phyloP scores from a whole-genome alignment of 495 filamentous ascomycete species.

The Neurospora hispaniola region DNA sequence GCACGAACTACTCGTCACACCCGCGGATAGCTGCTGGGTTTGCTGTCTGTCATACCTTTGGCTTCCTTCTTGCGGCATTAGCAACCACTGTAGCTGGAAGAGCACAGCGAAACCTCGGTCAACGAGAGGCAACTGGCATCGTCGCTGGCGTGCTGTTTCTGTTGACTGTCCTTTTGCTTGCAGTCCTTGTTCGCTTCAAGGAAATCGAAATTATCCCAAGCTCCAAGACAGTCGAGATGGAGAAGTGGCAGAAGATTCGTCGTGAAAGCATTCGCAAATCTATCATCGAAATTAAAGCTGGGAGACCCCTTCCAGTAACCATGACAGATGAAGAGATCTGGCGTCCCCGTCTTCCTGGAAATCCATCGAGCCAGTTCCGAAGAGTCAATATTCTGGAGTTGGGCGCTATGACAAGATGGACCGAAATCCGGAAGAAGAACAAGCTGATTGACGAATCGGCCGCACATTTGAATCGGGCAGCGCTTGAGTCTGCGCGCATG shows the following conservation, averaged over 20 bases:
- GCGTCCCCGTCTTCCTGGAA: conserved; percentile 57
- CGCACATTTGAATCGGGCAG: conserved; percentile 30
- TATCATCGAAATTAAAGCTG: background rate
- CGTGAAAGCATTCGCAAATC: conserved; percentile 24
- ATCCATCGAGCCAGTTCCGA: conserved; percentile 52
- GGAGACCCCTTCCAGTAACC: conserved; percentile 15
- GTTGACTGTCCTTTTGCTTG: conserved; percentile 50
- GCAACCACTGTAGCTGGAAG: conserved; percentile 53
- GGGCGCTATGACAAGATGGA: conserved; percentile 53
- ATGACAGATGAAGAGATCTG: conserved; percentile 47
- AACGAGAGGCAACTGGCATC: conserved; percentile 51
- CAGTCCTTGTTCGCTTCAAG: conserved; percentile 50
- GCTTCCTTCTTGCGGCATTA: conserved; percentile 53
- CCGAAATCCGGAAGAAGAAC: conserved; percentile 59
- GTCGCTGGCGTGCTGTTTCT: conserved; percentile 51
- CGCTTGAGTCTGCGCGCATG: conserved; percentile 25
- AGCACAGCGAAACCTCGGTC: conserved; percentile 51
- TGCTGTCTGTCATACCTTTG: conserved; percentile 54
- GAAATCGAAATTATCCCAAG: conserved; percentile 55
- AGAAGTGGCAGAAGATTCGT: conserved; percentile 34
- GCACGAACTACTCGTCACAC: conserved; percentile 56
- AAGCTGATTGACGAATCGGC: conserved; percentile 39
- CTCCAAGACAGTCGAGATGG: conserved; percentile 40
- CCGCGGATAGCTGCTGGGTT: conserved; percentile 63
- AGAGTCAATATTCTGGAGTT: conserved; percentile 58